A percentile compares a stretch with the other conserved stretches of the same genome.
Conservation (phyloP, 108 stramenopile genomes). For the Cyclostephanos invisitatus region DNA sequence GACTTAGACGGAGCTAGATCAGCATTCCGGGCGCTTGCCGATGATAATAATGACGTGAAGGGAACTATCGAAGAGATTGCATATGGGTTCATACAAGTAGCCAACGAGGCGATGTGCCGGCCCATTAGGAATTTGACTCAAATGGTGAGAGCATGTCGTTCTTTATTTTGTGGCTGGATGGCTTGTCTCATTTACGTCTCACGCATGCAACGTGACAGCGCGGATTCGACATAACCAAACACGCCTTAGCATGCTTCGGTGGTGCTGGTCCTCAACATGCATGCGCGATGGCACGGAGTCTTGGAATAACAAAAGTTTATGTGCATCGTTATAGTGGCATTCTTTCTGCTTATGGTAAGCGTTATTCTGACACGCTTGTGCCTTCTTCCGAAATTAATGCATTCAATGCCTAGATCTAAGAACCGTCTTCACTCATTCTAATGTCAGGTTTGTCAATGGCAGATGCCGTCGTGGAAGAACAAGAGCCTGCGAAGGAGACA, state of each 20-base stretch:
- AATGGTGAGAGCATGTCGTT: conserved; percentile 81
- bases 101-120: conserved; percentile 99
- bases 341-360: conserved; percentile 87
- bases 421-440: not conserved
- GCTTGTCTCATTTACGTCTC: not conserved
- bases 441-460: conserved; percentile 76
- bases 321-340: conserved; percentile 96
- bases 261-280: conserved; percentile 99
- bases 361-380: not conserved
- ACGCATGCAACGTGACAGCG: conserved; percentile 35
- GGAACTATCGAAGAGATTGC: conserved; percentile 89
- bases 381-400: not conserved
- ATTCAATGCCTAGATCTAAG: not conserved
- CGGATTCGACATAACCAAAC: conserved; percentile 79
- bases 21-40: conserved; percentile 82
- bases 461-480: conserved; percentile 93
- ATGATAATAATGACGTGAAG: conserved; percentile 60
- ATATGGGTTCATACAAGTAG: conserved; percentile 96
- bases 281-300: conserved; percentile 90
- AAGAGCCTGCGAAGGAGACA: conserved; percentile 88
- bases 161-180: not conserved
- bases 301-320: conserved; percentile 92
- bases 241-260: conserved; percentile 94
- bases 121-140: conserved; percentile 98
- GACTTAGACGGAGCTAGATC: conserved; percentile 85